Percentiles rank a stretch among this genome's conserved stretches.
phyloP scores from a whole-genome alignment of 192 early-diverging fungal species.

The Podila horticola region DNA sequence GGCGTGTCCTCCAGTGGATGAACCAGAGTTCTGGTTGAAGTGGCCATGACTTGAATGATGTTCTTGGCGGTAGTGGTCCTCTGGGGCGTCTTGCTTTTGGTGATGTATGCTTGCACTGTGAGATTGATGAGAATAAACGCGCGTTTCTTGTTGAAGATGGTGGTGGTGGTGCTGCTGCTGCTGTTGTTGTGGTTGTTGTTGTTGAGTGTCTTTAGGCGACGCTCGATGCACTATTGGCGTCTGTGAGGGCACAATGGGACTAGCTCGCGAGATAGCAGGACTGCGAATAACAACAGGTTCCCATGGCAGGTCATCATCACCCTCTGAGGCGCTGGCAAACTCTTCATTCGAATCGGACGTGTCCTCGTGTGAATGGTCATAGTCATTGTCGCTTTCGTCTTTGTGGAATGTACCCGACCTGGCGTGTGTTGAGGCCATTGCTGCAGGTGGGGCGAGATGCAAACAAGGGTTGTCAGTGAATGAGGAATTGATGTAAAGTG shows the following conservation, averaged over 20 bases:
- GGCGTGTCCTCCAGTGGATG: neutral
- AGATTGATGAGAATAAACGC: neutral
- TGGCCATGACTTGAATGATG: neutral
- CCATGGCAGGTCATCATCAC: slow-evolving; percentile 48
- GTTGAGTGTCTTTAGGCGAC: neutral
- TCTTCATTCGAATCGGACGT: slow-evolving; percentile 49
- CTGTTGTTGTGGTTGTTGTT: slow-evolving; percentile 1
- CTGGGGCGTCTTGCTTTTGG: slow-evolving; percentile 5
- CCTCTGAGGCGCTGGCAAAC: slow-evolving; percentile 51
- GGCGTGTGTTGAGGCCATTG: neutral
- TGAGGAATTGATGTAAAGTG: too few relatives aligned
- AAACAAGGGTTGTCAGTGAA: neutral
- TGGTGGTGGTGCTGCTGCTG: slow-evolving; percentile 9
- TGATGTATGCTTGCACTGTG: neutral
- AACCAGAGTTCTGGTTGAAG: neutral
- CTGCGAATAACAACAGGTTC: slow-evolving; percentile 38
- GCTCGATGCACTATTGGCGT: neutral
- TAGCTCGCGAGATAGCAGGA: slow-evolving; percentile 29
- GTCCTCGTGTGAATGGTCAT: slow-evolving; percentile 13
- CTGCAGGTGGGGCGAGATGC: neutral
- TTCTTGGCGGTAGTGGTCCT: slow-evolving; percentile 1
- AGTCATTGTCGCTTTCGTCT: neutral
- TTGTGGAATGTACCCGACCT: neutral
- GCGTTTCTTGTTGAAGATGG: neutral
- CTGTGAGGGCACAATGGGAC: slow-evolving; percentile 8